A percentile compares a stretch with the other conserved stretches of the same genome.
These are phyloP conservation scores for Chimonanthus praecox DNA, from an alignment of 164 flowering plant species.

Conservation along the genomic window DNA sequence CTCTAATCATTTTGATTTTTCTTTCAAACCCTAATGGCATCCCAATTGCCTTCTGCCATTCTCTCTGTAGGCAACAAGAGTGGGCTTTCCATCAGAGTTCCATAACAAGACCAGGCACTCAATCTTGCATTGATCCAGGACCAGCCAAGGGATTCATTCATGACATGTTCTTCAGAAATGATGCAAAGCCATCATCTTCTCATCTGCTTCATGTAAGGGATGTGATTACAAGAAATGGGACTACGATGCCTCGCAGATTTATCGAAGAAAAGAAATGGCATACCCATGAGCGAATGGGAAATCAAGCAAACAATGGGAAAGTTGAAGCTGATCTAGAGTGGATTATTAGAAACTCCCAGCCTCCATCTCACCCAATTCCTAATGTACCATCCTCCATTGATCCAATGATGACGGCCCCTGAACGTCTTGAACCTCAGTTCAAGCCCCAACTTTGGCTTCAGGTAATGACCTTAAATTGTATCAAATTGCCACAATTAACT, in stretches of 20 bases:
- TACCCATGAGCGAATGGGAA: slow-evolving; percentile 18
- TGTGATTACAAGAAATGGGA: slow-evolving; percentile 14
- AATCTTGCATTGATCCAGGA: slow-evolving; percentile 8
- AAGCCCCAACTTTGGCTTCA: slow-evolving; percentile 18
- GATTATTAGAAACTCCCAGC: slow-evolving; percentile 15
- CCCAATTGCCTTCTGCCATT: background rate
- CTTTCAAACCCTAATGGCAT: slow-evolving; percentile 1
- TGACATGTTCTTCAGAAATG: slow-evolving; percentile 11
- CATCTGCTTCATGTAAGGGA: slow-evolving; percentile 11
- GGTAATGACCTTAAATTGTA: slow-evolving; percentile 14
- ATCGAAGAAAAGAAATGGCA: slow-evolving; percentile 42
- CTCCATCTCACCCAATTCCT: slow-evolving; percentile 11
- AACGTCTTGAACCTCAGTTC: slow-evolving; percentile 7
- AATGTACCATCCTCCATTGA: background rate
- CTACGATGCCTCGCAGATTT: slow-evolving; percentile 24
- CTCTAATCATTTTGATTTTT: background rate
- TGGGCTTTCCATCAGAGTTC: slow-evolving; percentile 23
- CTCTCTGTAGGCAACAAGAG: slow-evolving; percentile 22
- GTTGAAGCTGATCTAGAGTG: background rate
- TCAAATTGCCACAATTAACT: background rate
- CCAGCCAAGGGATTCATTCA: slow-evolving; percentile 11
- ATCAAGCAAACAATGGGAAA: slow-evolving; percentile 9
- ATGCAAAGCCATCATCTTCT: slow-evolving; percentile 2
- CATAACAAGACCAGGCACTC: slow-evolving; percentile 3
- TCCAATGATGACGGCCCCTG: background rate